Base-by-base conservation (phyloP, 148 eudicot genomes). In the Persicaria maculosa region DNA sequence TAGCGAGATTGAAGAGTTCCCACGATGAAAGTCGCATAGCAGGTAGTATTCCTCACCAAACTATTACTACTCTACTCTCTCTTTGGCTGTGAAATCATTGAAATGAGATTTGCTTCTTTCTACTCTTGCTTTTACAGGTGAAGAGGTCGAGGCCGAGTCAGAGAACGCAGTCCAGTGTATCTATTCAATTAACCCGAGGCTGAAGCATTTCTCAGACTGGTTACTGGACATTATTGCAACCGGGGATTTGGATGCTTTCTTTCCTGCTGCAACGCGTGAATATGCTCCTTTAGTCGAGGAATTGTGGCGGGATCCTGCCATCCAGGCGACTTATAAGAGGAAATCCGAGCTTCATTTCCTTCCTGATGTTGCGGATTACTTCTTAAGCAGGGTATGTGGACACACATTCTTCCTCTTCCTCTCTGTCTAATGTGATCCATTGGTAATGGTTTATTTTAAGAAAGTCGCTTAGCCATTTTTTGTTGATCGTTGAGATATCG, bases 121-220 rank as follows among this genome's bases (percentile, higher is more conserved):
- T 40, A 65, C 46, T 65, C 47, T 36, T 36, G 46, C 47, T 40
- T 36, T 40, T 36, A 65, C 46, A 65, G 70, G 70, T 36, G 70
- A 65, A 1, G 70, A 40, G 19, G 70, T 17, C 2, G 47, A 14
- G 17, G 46, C 9, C 0, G 93, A 81, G 73, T 72, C 86, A 25
- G 81, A 57, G 65, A 87, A 75, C 71, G 77, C 73, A 57, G 72
- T 78, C 46, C 88, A 83, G 71, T 82, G 90, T 68, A 74, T 84
- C 62, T 96, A 88, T 80, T 87, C 97, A 71, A 82, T 96, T 64
- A 92, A 87, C 81, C 88, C 97, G 11, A 90, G 89, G 85, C 77
- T 96, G 81, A 92, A 96, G 91, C 91, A 92, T 81, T 96, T 96
- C 70, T 96, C 97, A 40, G 93, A 92, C 74, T 96, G 99, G 99